Conservation (phyloP, 306 rosid genomes). For the Ormosia semicastrata region DNA sequence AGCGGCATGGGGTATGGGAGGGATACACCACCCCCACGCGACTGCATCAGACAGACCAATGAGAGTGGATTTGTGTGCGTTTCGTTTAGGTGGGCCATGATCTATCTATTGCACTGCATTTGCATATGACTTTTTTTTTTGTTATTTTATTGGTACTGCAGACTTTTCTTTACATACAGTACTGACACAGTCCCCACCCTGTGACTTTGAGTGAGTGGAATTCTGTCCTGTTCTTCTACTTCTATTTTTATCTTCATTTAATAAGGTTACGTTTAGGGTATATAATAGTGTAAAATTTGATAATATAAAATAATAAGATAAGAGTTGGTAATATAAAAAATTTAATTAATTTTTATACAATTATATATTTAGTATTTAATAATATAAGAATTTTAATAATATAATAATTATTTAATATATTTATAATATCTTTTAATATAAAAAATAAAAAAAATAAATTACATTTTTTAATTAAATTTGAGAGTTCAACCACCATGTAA, state of each 20-base stretch:
- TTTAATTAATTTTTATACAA: no score
- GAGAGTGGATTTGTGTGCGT: conserved; percentile 44
- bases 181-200: conserved; percentile 23
- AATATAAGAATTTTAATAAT: no score
- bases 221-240: conserved; percentile 22
- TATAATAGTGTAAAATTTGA: no score
- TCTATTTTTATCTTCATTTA: not conserved
- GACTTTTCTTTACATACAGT: not conserved
- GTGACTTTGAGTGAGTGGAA: conserved; percentile 16
- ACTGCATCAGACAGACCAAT: conserved; percentile 45
- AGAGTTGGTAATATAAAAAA: no score
- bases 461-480: no score
- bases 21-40: conserved; percentile 46
- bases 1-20: not conserved
- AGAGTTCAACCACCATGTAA: no score
- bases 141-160: not conserved
- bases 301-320: no score
- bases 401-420: no score
- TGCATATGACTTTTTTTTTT: conserved; percentile 18
- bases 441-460: no score
- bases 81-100: conserved; percentile 52
- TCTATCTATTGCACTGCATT: not conserved
- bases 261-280: no score
- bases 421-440: no score
- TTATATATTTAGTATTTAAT: no score